These are phyloP conservation scores for Nannizziopsis arthrosporioides DNA, from an alignment of 2,329 filamentous ascomycete genomes.

Conservation along the genomic window DNA sequence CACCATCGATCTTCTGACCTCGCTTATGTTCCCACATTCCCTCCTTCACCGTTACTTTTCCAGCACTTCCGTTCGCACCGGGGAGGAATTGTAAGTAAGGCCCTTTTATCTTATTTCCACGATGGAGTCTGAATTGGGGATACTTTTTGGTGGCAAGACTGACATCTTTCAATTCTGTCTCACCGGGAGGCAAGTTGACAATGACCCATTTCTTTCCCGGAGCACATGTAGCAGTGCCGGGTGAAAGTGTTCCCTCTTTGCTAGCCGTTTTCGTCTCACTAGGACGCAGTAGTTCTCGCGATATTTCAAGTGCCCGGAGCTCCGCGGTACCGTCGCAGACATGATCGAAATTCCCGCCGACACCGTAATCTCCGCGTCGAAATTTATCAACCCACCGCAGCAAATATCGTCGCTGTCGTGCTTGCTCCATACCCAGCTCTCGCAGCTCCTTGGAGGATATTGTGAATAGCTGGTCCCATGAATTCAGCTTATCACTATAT, in stretches of 20 bases:
- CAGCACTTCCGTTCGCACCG: conserved; percentile 47
- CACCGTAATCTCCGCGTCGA: conserved; percentile 61
- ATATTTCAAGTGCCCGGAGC: conserved; percentile 47
- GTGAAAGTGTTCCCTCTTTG: background rate
- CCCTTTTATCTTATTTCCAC: conserved; percentile 59
- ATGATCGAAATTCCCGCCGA: conserved; percentile 68
- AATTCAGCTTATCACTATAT: conserved; percentile 74
- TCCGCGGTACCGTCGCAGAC: conserved; percentile 54
- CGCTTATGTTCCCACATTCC: conserved; percentile 86
- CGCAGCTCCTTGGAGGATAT: conserved; percentile 65
- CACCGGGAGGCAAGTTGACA: conserved; percentile 47
- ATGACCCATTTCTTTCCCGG: conserved; percentile 47
- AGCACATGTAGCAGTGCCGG: conserved; percentile 37
- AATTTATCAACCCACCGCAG: conserved; percentile 81
- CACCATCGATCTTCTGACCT: conserved; percentile 88
- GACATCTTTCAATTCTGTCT: conserved; percentile 42
- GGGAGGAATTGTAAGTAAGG: conserved; percentile 61
- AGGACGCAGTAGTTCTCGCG: conserved; percentile 22
- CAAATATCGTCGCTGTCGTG: conserved; percentile 70
- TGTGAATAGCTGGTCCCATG: conserved; percentile 83
- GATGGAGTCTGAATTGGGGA: conserved; percentile 54
- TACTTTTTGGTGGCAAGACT: conserved; percentile 43
- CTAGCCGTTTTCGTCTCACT: conserved; percentile 4
- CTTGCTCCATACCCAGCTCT: conserved; percentile 74
- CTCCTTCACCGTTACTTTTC: conserved; percentile 59